Evolutionary conservation across 2,329 filamentous ascomycete species (phyloP).

Genomic region (Phoma sp.): DNA sequence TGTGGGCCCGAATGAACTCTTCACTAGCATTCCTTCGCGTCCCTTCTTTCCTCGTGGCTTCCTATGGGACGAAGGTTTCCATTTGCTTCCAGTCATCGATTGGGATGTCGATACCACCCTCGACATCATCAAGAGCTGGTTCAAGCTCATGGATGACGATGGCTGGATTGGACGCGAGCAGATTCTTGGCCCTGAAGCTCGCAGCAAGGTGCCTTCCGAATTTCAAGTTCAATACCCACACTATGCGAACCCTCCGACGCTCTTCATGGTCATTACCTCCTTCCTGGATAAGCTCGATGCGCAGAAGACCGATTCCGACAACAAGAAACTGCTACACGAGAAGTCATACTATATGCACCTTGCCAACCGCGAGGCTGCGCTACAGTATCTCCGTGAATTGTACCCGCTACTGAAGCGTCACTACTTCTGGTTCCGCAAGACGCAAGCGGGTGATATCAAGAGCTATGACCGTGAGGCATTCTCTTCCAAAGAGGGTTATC

Average conservation of each 20-base stretch:
- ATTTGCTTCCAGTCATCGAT: constrained; percentile 86
- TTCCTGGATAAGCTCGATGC: constrained; percentile 79
- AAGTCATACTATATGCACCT: constrained; percentile 67
- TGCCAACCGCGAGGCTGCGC: constrained; percentile 69
- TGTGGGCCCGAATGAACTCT: constrained; percentile 86
- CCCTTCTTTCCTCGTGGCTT: constrained; percentile 97
- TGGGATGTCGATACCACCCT: constrained; percentile 87
- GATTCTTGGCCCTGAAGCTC: constrained; percentile 88
- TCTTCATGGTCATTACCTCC: constrained; percentile 85
- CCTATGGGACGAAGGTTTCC: constrained; percentile 98
- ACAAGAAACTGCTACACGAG: constrained; percentile 44
- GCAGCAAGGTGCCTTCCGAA: constrained; percentile 90
- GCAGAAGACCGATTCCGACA: constrained; percentile 43
- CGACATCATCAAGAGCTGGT: constrained; percentile 94
- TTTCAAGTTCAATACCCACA: constrained; percentile 97
- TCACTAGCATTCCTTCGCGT: constrained; percentile 87
- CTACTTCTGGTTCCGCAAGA: constrained; percentile 93
- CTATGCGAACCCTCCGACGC: constrained; percentile 94
- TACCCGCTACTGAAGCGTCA: constrained; percentile 89
- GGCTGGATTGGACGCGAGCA: constrained; percentile 98
- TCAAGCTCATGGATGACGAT: constrained; percentile 92
- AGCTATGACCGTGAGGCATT: constrained; percentile 89
- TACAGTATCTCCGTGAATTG: constrained; percentile 74
- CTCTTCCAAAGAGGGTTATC: constrained; percentile 88
- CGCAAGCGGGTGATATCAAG: constrained; percentile 87